Base-by-base conservation (phyloP, 441 rosid species). In the Eruca vesicaria region DNA sequence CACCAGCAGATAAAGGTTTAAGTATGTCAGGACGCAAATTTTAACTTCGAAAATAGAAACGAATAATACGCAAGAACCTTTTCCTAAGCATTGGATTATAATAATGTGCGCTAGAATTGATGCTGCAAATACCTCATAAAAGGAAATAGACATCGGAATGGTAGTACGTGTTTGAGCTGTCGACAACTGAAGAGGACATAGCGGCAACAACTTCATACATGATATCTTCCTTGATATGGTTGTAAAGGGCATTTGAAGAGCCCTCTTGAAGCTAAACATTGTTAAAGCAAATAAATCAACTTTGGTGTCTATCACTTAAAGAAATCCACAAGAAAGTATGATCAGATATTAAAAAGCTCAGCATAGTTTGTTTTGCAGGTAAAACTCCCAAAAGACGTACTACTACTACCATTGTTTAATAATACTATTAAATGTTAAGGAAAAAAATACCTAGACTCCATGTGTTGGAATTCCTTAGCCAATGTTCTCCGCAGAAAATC, bases 161-260 rank as follows among this genome's bases (percentile, higher is more conserved):
- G 73, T 26, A 55, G 63, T 64, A 62, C 82, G 79, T 23, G 68
- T 68, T 52, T 90, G 81, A 63, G 80, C 56, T 76, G 87, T 76
- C 18, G 91, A 78, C 60, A 84, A 82, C 21, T 80, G 81, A 72
- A 88, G 84, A 63, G 93, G 91, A 78, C 83, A 95, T 58, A 95
- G 85, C 29, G 93, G 86, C 69, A 88, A 81, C 75, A 87, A 80
- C 85, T 84, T 89, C 81, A 83, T 82, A 66, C 90, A 89, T 73
- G 87, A 72, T 81, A 95, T 88, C 88, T 87, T 89, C 65, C 79
- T 76, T 18, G 99, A 93, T 74, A 92, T 86, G 19, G 94, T 76
- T 67, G 92, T 81, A 80, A 92, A 94, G 64, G 97, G 99, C 95
- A 87, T 90, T 71, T 73, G 84, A 75, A 91, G 89, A 79, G 97